Base-by-base conservation (phyloP, 2,329 filamentous ascomycete genomes). In the Colletotrichum tabaci region DNA sequence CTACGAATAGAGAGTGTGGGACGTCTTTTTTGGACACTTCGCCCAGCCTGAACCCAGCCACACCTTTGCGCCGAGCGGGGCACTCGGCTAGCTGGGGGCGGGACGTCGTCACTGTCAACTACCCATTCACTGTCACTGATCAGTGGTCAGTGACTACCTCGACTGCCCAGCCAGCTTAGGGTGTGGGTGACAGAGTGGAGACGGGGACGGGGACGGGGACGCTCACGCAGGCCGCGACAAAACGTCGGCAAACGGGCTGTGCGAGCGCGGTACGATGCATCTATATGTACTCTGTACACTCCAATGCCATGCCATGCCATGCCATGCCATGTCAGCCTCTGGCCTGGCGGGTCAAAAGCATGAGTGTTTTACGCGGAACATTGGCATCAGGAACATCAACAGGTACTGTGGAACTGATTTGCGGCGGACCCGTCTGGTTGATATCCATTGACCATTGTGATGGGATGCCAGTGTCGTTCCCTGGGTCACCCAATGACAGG, bases 21-120 rank as follows among this genome's bases (percentile, higher is more conserved):
- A 71, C 42, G 50, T 61, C 47, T 56, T 42, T 71, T 67, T 61
- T 62, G 57, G 57, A 42, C 68, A 63, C 57, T 57, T 56, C 58
- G 58, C 65, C 66, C 49, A 62, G n/a, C 61, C 46, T 47, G 44
- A 38, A 49, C 65, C 44, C 60, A 68, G 55, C 65, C 69, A 70
- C 69, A 72, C 35, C 40, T 65, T 35, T 35, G 30, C 60, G 21
- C 60, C 26, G 49, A 55, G 55, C 42, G 42, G 63, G 10, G 35
- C 35, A 66, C 53, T 61, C 53, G 15, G 53, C 68, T 56, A 60
- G 68, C 55, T 68, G 68, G 65, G 69, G 69, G 58, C 65, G 60
- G 58, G 55, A 72, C 65, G 69, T 72, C 65, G 69, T 72, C 65
- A 69, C 68, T 64, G 38, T 9, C 8, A 9, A 8, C 30, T 35